Conservation (phyloP, 2,329 filamentous ascomycete genomes). For the Ilyonectria mors-panacis region DNA sequence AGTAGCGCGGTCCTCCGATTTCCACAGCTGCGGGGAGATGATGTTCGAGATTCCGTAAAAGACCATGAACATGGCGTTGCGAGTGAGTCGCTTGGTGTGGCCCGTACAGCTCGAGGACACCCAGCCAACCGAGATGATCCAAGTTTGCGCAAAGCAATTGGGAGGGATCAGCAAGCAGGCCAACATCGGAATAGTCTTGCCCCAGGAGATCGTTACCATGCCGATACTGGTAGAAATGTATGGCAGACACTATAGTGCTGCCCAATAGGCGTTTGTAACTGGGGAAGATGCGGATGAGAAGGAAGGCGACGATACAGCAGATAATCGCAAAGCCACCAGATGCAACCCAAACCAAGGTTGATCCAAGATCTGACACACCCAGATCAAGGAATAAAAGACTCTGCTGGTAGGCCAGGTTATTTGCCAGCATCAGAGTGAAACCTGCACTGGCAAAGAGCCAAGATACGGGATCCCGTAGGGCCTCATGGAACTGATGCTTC, state of each 20-base stretch:
- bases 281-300: conserved; percentile 36
- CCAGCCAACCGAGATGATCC: conserved; percentile 37
- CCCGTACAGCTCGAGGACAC: conserved; percentile 49
- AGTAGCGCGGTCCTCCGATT: conserved; percentile 35
- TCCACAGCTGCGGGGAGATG: conserved; percentile 54
- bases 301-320: conserved; percentile 34
- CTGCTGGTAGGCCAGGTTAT: conserved; percentile 57
- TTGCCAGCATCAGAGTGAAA: conserved; percentile 56
- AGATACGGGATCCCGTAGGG: conserved; percentile 48
- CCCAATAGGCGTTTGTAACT: conserved; percentile 41
- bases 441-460: conserved; percentile 50
- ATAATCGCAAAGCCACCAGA: conserved; percentile 35
- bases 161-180: conserved; percentile 36
- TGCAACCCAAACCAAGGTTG: conserved; percentile 34
- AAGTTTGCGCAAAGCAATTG: conserved; percentile 37
- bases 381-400: conserved; percentile 35
- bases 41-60: conserved; percentile 55
- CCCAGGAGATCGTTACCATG: conserved; percentile 41
- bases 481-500: conserved; percentile 50
- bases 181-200: conserved; percentile 48
- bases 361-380: conserved; percentile 31
- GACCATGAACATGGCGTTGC: conserved; percentile 56
- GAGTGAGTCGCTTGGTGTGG: conserved; percentile 60
- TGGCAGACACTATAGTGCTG: conserved; percentile 41
- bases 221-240: conserved; percentile 40